A percentile compares a stretch with the other conserved stretches of the same genome.
These are phyloP conservation scores for Hypholoma sublateritium DNA, from an alignment of 768 basidiomycete genomes.

Conservation along the genomic window DNA sequence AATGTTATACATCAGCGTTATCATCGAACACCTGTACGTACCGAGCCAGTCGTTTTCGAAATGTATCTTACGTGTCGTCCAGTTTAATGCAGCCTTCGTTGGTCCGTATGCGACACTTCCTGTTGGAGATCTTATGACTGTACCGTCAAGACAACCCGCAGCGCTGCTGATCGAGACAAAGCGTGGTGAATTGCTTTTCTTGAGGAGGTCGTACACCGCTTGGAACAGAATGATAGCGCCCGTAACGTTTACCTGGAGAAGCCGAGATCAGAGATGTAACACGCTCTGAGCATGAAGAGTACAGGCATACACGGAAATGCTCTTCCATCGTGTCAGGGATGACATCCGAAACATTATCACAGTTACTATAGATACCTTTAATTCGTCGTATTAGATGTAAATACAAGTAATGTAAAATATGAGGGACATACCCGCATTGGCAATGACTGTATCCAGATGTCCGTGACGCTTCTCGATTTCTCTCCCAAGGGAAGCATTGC, in stretches of 20 bases:
- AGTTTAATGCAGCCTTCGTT: slow-evolving; percentile 7
- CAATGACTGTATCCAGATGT: neutral
- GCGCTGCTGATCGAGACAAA: slow-evolving; percentile 4
- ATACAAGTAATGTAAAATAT: no score
- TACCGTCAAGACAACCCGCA: neutral
- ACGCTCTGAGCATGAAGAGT: neutral
- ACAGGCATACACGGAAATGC: neutral
- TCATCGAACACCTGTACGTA: neutral
- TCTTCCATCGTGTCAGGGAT: neutral
- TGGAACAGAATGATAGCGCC: slow-evolving; percentile 5
- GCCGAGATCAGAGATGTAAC: neutral
- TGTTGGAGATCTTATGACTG: neutral
- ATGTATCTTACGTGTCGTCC: slow-evolving; percentile 4
- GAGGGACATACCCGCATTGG: neutral
- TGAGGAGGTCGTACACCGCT: neutral
- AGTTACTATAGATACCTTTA: neutral
- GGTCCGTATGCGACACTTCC: neutral
- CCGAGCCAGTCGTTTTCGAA: slow-evolving; percentile 10
- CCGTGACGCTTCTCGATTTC: neutral
- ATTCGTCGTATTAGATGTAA: neutral
- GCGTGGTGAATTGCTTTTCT: neutral
- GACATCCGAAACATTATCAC: neutral
- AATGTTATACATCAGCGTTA: neutral
- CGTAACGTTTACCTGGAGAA: slow-evolving; percentile 4
- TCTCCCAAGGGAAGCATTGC: neutral